A percentile compares a stretch with the other conserved stretches of the same genome.
These are phyloP conservation scores for Botryotinia convoluta DNA, from an alignment of 2,329 filamentous ascomycete genomes.

Conservation along the genomic window DNA sequence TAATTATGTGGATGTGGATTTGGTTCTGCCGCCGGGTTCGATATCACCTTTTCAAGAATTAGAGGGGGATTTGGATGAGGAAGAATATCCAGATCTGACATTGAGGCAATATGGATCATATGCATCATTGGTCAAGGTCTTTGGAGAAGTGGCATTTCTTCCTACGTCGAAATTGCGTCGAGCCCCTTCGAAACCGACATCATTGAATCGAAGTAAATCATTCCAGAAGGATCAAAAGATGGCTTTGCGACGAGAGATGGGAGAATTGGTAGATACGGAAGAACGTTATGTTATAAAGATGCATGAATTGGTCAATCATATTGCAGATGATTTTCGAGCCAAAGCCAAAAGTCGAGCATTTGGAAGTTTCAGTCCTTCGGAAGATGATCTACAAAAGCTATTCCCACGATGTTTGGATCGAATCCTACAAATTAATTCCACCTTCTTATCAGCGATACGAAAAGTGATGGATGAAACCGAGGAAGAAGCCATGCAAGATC, in stretches of 20 bases:
- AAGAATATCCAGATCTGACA: conserved; percentile 63
- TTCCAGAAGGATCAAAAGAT: conserved; percentile 82
- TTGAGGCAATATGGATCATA: conserved; percentile 74
- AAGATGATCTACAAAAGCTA: conserved; percentile 68
- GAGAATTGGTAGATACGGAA: conserved; percentile 88
- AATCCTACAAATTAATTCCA: conserved; percentile 78
- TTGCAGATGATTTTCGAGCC: conserved; percentile 76
- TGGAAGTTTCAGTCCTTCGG: conserved; percentile 67
- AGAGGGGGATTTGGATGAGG: conserved; percentile 59
- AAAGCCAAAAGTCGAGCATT: conserved; percentile 58
- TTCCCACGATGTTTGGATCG: conserved; percentile 79
- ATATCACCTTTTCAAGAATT: conserved; percentile 63
- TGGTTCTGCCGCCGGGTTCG: conserved; percentile 76
- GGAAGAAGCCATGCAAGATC: conserved; percentile 72
- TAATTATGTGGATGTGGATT: conserved; percentile 82
- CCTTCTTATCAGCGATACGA: conserved; percentile 74
- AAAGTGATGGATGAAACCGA: conserved; percentile 80
- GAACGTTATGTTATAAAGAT: conserved; percentile 90
- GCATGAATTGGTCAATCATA: conserved; percentile 74
- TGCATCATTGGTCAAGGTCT: conserved; percentile 69
- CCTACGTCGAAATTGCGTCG: conserved; percentile 81
- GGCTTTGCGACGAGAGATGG: conserved; percentile 81
- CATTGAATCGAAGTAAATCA: conserved; percentile 71
- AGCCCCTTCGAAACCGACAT: conserved; percentile 81
- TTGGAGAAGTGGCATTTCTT: conserved; percentile 82